phyloP scores from a whole-genome alignment of 345 rosid genomes.

The Corchorus olitorius region DNA sequence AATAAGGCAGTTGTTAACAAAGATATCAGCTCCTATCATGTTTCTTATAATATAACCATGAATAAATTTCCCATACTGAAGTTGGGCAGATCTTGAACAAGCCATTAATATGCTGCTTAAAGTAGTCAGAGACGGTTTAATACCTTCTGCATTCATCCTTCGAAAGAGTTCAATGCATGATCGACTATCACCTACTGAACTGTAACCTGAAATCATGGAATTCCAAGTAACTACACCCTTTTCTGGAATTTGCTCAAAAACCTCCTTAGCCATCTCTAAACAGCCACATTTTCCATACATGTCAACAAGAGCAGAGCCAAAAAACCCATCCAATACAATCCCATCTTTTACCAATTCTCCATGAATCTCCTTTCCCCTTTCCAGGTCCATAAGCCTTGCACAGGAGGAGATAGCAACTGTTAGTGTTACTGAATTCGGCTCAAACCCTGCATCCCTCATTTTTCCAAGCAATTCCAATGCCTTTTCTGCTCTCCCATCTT shows the following conservation, averaged over 20 bases:
- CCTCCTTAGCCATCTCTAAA: constrained; percentile 54
- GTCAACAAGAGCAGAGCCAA: constrained; percentile 71
- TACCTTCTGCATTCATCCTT: constrained; percentile 60
- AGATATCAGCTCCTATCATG: constrained; percentile 39
- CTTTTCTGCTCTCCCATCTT: constrained; percentile 58
- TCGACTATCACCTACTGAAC: constrained; percentile 47
- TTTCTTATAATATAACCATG: constrained; percentile 58
- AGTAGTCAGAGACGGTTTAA: constrained; percentile 53
- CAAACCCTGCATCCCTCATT: constrained; percentile 57
- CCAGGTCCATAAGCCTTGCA: constrained; percentile 61
- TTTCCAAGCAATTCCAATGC: constrained; percentile 52
- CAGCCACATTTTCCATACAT: constrained; percentile 70
- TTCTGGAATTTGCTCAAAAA: constrained; percentile 47
- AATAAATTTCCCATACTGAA: constrained; percentile 52
- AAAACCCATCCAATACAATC: constrained; percentile 47
- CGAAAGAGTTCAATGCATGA: constrained; percentile 53
- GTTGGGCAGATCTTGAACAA: constrained; percentile 58
- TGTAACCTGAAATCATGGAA: constrained; percentile 56
- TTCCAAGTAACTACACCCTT: constrained; percentile 68
- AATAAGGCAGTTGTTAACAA: constrained; percentile 43
- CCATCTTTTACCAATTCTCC: constrained; percentile 36
- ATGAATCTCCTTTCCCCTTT: constrained; percentile 66
- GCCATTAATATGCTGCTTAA: constrained; percentile 58
- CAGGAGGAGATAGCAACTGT: constrained; percentile 55
- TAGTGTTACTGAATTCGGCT: constrained; percentile 62